Conservation (phyloP, 129 eudicot genomes). For the Dittrichia graveolens region DNA sequence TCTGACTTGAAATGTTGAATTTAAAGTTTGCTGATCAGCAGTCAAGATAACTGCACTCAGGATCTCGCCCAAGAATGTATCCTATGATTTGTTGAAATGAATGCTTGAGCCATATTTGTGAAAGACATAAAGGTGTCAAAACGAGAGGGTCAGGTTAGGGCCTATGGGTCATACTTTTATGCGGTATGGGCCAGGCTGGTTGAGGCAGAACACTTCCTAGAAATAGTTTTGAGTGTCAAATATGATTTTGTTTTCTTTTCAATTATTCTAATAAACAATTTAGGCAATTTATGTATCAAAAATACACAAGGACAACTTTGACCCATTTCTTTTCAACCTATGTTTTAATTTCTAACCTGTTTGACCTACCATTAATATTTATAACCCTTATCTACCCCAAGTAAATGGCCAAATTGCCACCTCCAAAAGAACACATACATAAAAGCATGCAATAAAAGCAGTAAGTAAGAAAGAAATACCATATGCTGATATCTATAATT, state of each 20-base stretch:
- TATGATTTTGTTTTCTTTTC: neutral
- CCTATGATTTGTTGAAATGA: constrained; percentile 41
- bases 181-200: neutral
- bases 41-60: constrained; percentile 69
- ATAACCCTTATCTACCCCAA: neutral
- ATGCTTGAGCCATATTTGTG: neutral
- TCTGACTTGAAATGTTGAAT: constrained; percentile 36
- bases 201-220: neutral
- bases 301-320: neutral
- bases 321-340: neutral
- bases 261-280: neutral
- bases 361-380: neutral
- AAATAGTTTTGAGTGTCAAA: neutral
- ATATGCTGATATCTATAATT: constrained; percentile 60
- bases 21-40: constrained; percentile 41
- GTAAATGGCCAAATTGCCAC: neutral
- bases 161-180: neutral
- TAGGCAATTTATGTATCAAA: neutral
- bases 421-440: neutral
- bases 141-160: neutral
- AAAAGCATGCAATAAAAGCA: neutral
- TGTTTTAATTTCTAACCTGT: neutral
- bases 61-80: constrained; percentile 74
- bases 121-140: neutral
- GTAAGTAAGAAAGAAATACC: constrained; percentile 39